Evolutionary conservation across 2,329 filamentous ascomycete genomes (phyloP), one percentile per base, ranked within the genome.

Genomic region (Fusarium sp.): DNA sequence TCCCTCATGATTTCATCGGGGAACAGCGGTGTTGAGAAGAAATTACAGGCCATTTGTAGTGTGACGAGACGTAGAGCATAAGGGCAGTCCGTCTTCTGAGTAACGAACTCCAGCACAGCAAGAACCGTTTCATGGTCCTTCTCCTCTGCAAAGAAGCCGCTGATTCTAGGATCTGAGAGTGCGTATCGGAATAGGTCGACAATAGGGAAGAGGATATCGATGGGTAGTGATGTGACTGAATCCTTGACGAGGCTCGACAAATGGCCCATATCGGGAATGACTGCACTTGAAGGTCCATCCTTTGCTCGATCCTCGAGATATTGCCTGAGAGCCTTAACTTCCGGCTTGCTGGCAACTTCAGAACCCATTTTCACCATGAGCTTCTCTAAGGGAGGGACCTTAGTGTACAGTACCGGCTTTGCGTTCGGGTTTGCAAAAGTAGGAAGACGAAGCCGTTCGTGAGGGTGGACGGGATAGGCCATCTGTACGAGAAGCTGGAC

Each of bases 51-150:
- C 74, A 95, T 86, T 72, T 97, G 94, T 23, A 97, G 80, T 1
- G 93, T 91, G 16, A 97, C 92, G 3, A 97, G 88, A 15, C 93
- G 90, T 2, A 97, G 85, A 6, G 92, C 90, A 76, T 97, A 97
- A 0, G 93, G 93, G 40, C 89, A 92, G 1, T 82, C 78, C 10
- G 81, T 75, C 33, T 86, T 83, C 8, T 81, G 77, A 67, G 86
- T 89, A 44, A 93, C 86, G 37, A 87, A 80, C 4, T 85, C 79
- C 4, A 93, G 77, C 4, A 97, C 79, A 0, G 86, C 82, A 34
- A 84, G 76, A 15, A 95, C 81, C 0, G 91, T 93, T 53, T 81
- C 79, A 59, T 92, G 89, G 10, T 83, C 82, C 16, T 83, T 77
- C 77, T 97, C 93, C 76, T 96, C 91, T 1, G 92, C 92, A 66